Percentiles rank a stretch among this genome's conserved stretches.
These are phyloP conservation scores for Areca catechu DNA, from an alignment of 176 grass and related monocot species.

Conservation along the genomic window DNA sequence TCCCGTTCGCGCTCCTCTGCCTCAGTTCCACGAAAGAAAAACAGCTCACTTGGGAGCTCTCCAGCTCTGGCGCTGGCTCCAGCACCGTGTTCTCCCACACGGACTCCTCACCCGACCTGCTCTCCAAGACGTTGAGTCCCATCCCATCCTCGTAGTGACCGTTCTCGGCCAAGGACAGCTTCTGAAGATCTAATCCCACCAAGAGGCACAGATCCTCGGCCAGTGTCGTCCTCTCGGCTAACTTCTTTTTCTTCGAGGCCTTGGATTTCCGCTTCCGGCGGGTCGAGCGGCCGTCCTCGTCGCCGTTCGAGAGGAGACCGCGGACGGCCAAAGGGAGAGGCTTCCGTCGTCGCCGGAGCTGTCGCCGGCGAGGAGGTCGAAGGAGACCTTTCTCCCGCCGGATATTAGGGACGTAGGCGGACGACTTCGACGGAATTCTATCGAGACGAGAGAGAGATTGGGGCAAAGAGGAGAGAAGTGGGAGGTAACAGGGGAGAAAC, in stretches of 20 bases:
- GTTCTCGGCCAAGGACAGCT: background rate
- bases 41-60: conserved; percentile 42
- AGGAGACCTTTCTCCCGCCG: conserved; percentile 47
- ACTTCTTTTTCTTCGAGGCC: conserved; percentile 22
- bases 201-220: conserved; percentile 10
- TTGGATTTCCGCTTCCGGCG: conserved; percentile 45
- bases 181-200: conserved; percentile 5
- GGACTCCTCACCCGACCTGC: conserved; percentile 34
- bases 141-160: background rate
- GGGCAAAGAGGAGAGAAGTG: background rate
- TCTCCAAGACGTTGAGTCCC: conserved; percentile 28
- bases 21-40: conserved; percentile 66
- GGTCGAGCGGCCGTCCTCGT: conserved; percentile 17
- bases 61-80: conserved; percentile 22
- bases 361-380: conserved; percentile 65
- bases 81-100: conserved; percentile 35
- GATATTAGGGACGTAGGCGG: conserved; percentile 56
- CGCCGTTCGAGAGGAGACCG: conserved; percentile 1
- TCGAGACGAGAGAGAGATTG: background rate
- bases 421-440: background rate
- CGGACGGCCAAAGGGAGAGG: conserved; percentile 23
- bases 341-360: conserved; percentile 25
- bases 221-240: conserved; percentile 19
- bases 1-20: conserved; percentile 63
- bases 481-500: background rate